phyloP scores from a whole-genome alignment of 176 grass and related monocot genomes.

The Carex scoparia region DNA sequence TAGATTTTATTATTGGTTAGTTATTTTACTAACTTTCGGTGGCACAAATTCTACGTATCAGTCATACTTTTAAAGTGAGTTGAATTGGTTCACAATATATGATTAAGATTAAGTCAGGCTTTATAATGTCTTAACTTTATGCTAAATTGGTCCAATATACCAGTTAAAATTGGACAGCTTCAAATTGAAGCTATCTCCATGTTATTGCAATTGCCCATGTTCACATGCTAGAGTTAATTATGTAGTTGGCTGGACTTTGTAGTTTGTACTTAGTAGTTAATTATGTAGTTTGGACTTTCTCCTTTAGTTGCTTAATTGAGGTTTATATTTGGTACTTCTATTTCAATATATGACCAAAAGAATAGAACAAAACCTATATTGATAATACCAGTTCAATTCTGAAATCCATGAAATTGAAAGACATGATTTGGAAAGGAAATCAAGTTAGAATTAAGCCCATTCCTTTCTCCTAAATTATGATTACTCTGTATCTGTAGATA shows the following conservation, averaged over 20 bases:
- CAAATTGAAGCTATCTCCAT: background rate
- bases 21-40: no score
- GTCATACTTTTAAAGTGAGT: background rate
- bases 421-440: no score
- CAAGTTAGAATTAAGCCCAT: no score
- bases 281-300: background rate
- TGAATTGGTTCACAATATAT: background rate
- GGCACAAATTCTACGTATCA: no score
- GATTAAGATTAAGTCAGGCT: background rate
- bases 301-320: background rate
- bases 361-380: background rate
- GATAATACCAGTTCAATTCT: background rate
- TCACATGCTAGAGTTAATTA: conserved; percentile 9
- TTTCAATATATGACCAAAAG: background rate
- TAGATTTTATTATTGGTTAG: no score
- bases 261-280: background rate
- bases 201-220: background rate
- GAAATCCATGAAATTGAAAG: no score
- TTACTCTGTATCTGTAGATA: no score
- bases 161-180: background rate
- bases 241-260: conserved; percentile 1
- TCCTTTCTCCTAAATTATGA: no score
- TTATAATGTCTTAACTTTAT: background rate
- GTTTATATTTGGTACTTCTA: background rate
- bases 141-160: background rate